phyloP scores from a whole-genome alignment of 139 green algal species.

The Trebouxia sp. region DNA sequence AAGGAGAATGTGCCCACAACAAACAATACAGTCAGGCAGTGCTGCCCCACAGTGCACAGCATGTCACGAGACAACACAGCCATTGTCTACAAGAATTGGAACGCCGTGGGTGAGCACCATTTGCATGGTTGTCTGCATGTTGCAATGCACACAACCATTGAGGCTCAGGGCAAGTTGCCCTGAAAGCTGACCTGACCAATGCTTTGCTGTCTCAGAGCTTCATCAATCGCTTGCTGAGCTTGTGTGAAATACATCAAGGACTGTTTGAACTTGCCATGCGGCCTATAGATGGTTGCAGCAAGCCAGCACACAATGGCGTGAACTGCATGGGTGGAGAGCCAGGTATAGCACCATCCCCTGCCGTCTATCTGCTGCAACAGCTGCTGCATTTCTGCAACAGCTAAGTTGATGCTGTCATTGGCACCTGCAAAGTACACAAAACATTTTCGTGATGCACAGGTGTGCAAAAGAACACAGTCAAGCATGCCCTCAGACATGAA shows the following conservation, averaged over 20 bases:
- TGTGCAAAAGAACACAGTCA: no score
- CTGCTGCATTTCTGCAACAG: neutral
- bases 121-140: no score
- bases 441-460: no score
- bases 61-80: no score
- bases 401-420: neutral
- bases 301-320: neutral
- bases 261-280: neutral
- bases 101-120: no score
- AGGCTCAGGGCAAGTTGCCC: neutral
- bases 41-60: no score
- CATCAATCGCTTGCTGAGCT: constrained; percentile 9
- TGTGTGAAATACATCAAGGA: neutral
- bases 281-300: neutral
- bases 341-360: neutral
- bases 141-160: no score
- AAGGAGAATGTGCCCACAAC: no score
- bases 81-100: no score
- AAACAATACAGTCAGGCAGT: no score
- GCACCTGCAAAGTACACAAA: neutral
- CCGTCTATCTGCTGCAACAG: neutral
- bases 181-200: neutral
- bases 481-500: no score
- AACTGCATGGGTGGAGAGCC: neutral
- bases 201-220: neutral